Conservation (phyloP, 371 early-diverging fungal genomes). For the Rhizopus sp. region DNA sequence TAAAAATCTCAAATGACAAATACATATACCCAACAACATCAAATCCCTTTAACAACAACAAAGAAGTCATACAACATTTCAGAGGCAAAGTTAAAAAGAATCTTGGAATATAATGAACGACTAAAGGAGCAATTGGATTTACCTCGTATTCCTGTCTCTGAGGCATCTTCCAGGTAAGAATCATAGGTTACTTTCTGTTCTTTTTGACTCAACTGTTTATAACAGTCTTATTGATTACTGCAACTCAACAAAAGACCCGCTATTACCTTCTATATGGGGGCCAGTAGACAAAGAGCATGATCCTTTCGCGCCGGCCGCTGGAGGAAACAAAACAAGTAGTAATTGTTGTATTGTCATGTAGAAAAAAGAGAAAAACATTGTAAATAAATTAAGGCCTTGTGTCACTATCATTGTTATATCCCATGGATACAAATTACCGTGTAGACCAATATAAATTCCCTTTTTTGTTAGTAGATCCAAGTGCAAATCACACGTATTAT, state of each 20-base stretch:
- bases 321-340: constrained; percentile 11
- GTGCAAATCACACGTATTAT: too few species aligned
- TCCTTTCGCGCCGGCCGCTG: constrained; percentile 67
- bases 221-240: constrained; percentile 58
- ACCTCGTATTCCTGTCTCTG: constrained; percentile 75
- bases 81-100: constrained; percentile 69
- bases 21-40: constrained; percentile 26
- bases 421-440: too few species aligned
- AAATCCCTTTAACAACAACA: constrained; percentile 3
- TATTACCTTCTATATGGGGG: constrained; percentile 85
- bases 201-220: background rate
- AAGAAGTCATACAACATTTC: constrained; percentile 42
- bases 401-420: too few species aligned
- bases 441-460: background rate
- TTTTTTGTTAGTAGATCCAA: background rate
- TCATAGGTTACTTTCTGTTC: constrained; percentile 1
- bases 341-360: constrained; percentile 37
- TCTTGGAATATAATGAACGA: constrained; percentile 75
- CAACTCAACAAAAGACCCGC: constrained; percentile 59
- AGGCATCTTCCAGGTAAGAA: constrained; percentile 52
- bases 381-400: constrained; percentile 4
- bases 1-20: constrained; percentile 12
- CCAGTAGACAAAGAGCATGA: constrained; percentile 71
- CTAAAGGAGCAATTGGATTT: constrained; percentile 78
- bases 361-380: background rate